Evolutionary conservation across 176 grass and related monocot genomes (phyloP), one percentile per base, ranked within the genome.

Genomic region (Lolium rigidum): DNA sequence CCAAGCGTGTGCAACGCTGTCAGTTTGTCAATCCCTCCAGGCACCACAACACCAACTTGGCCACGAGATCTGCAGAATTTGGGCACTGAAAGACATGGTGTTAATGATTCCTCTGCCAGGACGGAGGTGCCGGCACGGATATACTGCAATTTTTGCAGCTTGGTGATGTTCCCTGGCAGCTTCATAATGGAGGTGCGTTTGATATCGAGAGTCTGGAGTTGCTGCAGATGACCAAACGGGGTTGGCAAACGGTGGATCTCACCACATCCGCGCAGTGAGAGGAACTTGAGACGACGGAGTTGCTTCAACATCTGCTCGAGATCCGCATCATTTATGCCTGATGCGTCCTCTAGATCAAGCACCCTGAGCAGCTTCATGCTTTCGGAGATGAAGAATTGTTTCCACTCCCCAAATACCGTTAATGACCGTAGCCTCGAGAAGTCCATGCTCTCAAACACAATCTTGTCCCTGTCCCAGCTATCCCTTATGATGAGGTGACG

Each of bases 341-440:
- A 3, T 9, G 59, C 10, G 0, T 70, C 63, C 74, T 93, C 85
- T 4, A 93, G 31, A 26, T 93, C 88, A 18, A 93, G 13, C 10
- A 93, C 88, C 28, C 88, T 17, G 0, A 93, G 55, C 10, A 86
- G 25, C 10, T 11, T 83, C 88, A 93, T 85, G 11, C 39, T 76
- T 5, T 51, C 1, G 0, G 65, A 90, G 18, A 64, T 2, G 1
- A 84, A 8, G 43, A 71, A 85, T 4, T 47, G 9, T 1, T 2
- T 14, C 43, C 78, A 68, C 25, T 62, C 0, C 0, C 88, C 88
- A 25, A 83, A 93, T 0, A 81, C 57, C 0, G 88, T 85, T 0
- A 93, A 0, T 0, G 90, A 93, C 20, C 88, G 14, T 16, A 90
- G 57, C 20, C 3, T 20, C 0, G 81, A 83, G 5, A 83, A 37